Evolutionary conservation across 2,329 filamentous ascomycete species (phyloP), one percentile per base, ranked within the genome.

Genomic region (Lithohypha guttulata): DNA sequence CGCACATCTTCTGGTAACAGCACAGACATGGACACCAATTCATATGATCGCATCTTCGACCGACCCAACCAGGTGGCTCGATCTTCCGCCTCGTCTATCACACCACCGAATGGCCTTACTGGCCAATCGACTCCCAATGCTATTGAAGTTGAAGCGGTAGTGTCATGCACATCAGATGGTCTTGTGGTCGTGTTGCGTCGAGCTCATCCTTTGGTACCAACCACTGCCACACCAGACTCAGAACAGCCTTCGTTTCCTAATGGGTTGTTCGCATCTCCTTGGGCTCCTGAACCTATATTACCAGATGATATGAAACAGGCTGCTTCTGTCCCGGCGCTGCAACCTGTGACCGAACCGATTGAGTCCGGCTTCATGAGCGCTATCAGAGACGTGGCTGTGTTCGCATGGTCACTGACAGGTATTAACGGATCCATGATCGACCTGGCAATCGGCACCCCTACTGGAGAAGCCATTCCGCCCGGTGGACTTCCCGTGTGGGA

Each of bases 151-250:
- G 85, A 93, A 61, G 85, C 84, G 2, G 84, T 93, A n/a, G 79
- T 93, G 4, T 93, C 85, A 0, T 93, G 85, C 60, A 85, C 84
- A 2, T 93, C 85, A 0, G 85, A 93, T 56, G 85, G 85, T 1
- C 66, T 93, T 1, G 84, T 93, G 2, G 84, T 93, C 6, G 78
- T 89, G 34, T 64, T 93, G 10, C 75, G 85, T 41, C 75, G 73
- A 47, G 84, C 84, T 17, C 73, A 81, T 18, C 79, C 83, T 3
- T 69, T 76, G 6, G 75, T 86, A 32, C 81, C 80, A 3, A 64
- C 66, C 9, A 59, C 70, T 3, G 67, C 69, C 43, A 26, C 44
- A 6, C 66, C 71, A 9, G 56, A 61, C 18, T 14, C n/a, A 14
- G 11, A 28, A 28, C 55, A 66, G 2, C 44, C 47, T 14, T 51